A percentile compares a stretch with the other conserved stretches of the same genome.
phyloP scores from a whole-genome alignment of 2,329 filamentous ascomycete species.

The Penicillium brasilianum region DNA sequence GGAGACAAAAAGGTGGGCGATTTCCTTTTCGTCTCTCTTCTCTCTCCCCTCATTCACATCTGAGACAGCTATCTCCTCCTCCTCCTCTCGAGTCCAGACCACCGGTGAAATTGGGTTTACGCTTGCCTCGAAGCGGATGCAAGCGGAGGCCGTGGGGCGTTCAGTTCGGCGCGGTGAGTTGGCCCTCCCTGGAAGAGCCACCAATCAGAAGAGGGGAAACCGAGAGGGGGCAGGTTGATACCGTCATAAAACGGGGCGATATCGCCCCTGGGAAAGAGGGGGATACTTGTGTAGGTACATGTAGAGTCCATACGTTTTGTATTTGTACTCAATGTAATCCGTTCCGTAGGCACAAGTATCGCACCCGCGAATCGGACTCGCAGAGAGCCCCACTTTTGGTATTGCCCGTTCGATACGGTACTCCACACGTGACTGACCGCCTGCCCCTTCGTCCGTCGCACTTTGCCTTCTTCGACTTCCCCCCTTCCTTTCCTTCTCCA shows the following conservation, averaged over 20 bases:
- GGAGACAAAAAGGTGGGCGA: neutral
- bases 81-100: conserved; percentile 24
- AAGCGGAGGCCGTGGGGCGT: conserved; percentile 21
- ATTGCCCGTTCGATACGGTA: neutral
- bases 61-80: conserved; percentile 1
- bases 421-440: conserved; percentile 38
- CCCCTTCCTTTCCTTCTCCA: conserved; percentile 43
- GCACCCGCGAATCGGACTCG: neutral
- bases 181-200: neutral
- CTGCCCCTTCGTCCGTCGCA: conserved; percentile 34
- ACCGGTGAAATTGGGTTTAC: conserved; percentile 14
- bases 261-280: neutral
- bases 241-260: neutral
- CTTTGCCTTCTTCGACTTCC: conserved; percentile 45
- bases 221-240: conserved; percentile 3
- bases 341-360: no score
- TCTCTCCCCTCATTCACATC: neutral
- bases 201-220: neutral
- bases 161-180: conserved; percentile 5
- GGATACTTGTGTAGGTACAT: neutral
- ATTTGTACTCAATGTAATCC: rapidly evolving
- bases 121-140: conserved; percentile 22
- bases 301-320: neutral
- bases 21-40: neutral
- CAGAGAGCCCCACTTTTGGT: neutral